Percentiles rank a stretch among this genome's conserved stretches.
phyloP scores from a whole-genome alignment of 495 filamentous ascomycete genomes.

The Baudoinia panamericana region DNA sequence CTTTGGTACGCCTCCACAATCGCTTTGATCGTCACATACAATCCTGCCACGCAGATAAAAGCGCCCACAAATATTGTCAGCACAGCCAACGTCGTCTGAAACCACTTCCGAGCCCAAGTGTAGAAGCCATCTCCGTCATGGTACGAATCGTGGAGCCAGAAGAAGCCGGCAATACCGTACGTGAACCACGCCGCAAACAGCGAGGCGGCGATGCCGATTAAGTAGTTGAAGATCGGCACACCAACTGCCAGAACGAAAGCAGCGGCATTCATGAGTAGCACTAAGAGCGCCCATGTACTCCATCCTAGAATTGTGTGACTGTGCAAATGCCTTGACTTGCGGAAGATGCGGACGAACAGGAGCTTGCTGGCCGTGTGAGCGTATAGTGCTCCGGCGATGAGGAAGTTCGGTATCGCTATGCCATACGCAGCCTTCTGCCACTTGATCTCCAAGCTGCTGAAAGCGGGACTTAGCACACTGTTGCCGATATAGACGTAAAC shows the following conservation, averaged over 20 bases:
- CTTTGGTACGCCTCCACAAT: slow-evolving; percentile 24
- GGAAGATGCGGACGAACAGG: slow-evolving; percentile 37
- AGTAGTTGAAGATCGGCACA: slow-evolving; percentile 42
- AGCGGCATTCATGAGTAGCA: slow-evolving; percentile 34
- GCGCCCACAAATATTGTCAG: slow-evolving; percentile 22
- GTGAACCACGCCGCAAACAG: slow-evolving; percentile 32
- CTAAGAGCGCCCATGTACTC: slow-evolving; percentile 35
- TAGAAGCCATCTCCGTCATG: slow-evolving; percentile 23
- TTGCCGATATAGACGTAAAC: slow-evolving; percentile 42
- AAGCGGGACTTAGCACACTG: slow-evolving; percentile 38
- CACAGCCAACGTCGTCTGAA: slow-evolving; percentile 19
- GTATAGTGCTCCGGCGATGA: slow-evolving; percentile 41
- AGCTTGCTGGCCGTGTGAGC: slow-evolving; percentile 41
- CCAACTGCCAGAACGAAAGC: slow-evolving; percentile 41
- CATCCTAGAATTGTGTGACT: slow-evolving; percentile 39
- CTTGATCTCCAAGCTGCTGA: slow-evolving; percentile 35
- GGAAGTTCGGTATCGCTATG: slow-evolving; percentile 35
- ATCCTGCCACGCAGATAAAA: slow-evolving; percentile 27
- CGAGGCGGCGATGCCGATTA: slow-evolving; percentile 36
- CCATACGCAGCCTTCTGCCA: slow-evolving; percentile 40
- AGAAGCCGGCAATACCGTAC: slow-evolving; percentile 23
- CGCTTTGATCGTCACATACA: slow-evolving; percentile 24
- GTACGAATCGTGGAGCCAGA: slow-evolving; percentile 27
- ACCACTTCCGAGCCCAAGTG: slow-evolving; percentile 24
- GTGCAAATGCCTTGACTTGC: slow-evolving; percentile 36